Evolutionary conservation across 805 yeast species (phyloP), one percentile per base, ranked within the genome.

Genomic region (Suhomyces sp.): DNA sequence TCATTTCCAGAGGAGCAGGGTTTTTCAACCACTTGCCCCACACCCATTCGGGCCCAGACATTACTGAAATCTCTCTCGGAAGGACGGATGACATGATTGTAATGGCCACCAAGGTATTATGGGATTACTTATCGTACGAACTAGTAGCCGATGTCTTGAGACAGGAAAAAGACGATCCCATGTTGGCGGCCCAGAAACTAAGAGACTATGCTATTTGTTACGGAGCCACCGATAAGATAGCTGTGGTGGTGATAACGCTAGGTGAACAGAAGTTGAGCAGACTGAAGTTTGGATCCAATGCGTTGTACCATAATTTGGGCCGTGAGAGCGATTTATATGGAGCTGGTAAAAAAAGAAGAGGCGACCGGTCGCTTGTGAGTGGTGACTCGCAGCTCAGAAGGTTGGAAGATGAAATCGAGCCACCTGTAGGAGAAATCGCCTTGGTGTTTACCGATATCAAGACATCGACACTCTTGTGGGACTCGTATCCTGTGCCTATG

Each of bases 391-490:
- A 85, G 1, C 75, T 92, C 58, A 83, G 97, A 60, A 82, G 96
- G 62, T 74, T 91, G 50, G 96, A 89, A 54, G 88, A 86, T 40
- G 99, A 94, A 63, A 92, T 94, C 53, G 85, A 87, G 8, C 97
- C 99, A 2, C 99, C 99, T 2, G 85, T 86, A 5, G 98, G 98
- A 2, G 91, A 90, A 47, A 74, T 94, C 47, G 97, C 99, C 0
- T 86, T 94, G 82, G 97, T 93, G 1, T 94, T 94, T 70, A 94
- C 99, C 0, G 99, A 94, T 80, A 94, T 94, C 60, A 91, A 93
- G 62, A 92, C 88, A 65, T 92, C 98, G 1, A 94, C 99, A 0
- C 72, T 86, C 47, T 71, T 94, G 49, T 94, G 99, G 99, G 99
- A 94, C 62, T 76, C 89, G 6, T 86, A 84, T 62, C 97, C 97